Base-by-base conservation (phyloP, 306 rosid species). In the Dalbergia cultrata region DNA sequence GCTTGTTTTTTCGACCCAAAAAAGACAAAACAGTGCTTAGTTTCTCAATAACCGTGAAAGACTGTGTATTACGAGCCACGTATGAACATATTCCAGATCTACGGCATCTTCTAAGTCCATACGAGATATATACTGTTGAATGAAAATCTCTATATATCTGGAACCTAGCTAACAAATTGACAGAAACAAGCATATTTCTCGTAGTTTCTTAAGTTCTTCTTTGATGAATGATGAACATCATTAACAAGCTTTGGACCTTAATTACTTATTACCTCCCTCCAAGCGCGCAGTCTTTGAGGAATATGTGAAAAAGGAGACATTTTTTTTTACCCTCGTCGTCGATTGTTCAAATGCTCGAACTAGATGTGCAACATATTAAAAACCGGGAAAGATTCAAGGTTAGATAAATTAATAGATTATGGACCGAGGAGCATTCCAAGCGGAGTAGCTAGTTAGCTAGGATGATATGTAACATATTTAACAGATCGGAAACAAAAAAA, bases 321-420 rank as follows among this genome's bases (percentile, higher is more conserved):
- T 1, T 3, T 43, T 43, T 43, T 9, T 7, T 8, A 9, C 3
- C 9, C 49, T 43, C 49, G 12, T 9, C 2, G 9, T 7, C 9
- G 9, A 9, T 43, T 2, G 49, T 7, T 43, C 49, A 43, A 1
- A 43, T 7, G 16, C 14, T 4, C 26, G 34, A 57, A 31, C 60
- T 78, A 56, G 69, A 57, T n/a, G 52, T 66, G 44, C 43, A 37
- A 41, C 47, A 54, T 67, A 1, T 13, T 22, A 57, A 17, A 69
- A 57, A 31, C 41, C 8, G 53, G 4, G 12, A 58, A 69, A 26
- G 3, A 11, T 14, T 64, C 58, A 54, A 41, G 34, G 60, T 17
- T 67, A 37, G 19, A 67, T 19, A 45, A 37, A 45, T 0, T 37
- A 6, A 43, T 43, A 43, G 9, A 6, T 43, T 43, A 43, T 43